Conservation (phyloP, 805 yeast species). For the Candida boidinii region DNA sequence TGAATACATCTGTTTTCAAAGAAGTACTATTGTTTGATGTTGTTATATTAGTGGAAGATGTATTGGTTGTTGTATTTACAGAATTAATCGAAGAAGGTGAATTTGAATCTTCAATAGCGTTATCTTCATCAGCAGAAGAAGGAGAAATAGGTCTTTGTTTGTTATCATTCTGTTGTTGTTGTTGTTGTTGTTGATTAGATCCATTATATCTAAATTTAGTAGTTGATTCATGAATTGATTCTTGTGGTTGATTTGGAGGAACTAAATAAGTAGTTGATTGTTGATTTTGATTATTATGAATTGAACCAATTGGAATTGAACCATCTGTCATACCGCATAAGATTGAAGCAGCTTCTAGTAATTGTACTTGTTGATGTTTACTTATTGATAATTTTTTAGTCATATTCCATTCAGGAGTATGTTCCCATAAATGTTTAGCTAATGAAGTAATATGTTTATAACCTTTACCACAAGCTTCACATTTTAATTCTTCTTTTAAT, state of each 20-base stretch:
- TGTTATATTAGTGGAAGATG: conserved; percentile 1
- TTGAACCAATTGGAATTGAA: background rate
- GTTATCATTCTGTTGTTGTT: conserved; percentile 2
- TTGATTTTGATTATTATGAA: conserved; percentile 3
- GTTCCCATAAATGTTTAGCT: conserved; percentile 89
- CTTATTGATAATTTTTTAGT: conserved; percentile 73
- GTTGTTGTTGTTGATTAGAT: conserved; percentile 8
- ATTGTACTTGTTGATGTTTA: conserved; percentile 84
- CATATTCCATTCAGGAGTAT: conserved; percentile 89
- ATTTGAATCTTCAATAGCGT: background rate
- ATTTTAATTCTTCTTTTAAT: conserved; percentile 72
- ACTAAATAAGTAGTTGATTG: conserved; percentile 2
- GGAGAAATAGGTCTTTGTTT: conserved; percentile 1
- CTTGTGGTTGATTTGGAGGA: conserved; percentile 7
- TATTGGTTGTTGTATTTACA: conserved; percentile 1
- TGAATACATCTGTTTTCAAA: conserved; percentile 1
- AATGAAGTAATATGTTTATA: conserved; percentile 83
- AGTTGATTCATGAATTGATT: conserved; percentile 12
- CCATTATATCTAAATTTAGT: conserved; percentile 9
- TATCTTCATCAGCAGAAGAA: conserved; percentile 1
- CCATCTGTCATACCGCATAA: conserved; percentile 66
- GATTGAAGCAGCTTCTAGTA: conserved; percentile 70
- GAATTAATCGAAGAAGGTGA: conserved; percentile 1
- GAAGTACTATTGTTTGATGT: conserved; percentile 2
- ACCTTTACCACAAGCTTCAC: conserved; percentile 90